phyloP scores from a whole-genome alignment of 73 alveolate species.

The Tetrahymena borealis region DNA sequence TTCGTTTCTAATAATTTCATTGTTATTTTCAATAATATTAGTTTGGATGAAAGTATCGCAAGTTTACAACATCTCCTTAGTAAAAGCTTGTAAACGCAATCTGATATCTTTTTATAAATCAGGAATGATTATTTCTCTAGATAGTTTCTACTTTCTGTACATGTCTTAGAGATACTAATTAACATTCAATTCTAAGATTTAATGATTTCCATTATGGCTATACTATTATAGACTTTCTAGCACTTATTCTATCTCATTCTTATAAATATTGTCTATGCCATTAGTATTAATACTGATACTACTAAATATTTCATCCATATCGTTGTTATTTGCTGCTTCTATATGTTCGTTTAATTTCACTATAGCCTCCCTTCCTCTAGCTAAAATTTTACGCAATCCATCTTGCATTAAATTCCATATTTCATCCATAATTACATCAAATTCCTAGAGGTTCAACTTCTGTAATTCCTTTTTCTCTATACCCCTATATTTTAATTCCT shows the following conservation, averaged over 20 bases:
- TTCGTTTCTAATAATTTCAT: neutral
- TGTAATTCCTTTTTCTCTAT: neutral
- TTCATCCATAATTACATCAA: neutral
- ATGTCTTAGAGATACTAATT: neutral
- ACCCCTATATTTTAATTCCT: neutral
- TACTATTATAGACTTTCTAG: neutral
- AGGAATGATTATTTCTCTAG: neutral
- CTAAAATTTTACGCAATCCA: neutral
- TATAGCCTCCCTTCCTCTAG: neutral
- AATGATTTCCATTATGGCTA: neutral
- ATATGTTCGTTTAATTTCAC: neutral
- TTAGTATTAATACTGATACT: neutral
- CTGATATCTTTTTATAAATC: neutral
- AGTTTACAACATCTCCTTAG: neutral
- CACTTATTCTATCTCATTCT: neutral
- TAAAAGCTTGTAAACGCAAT: neutral
- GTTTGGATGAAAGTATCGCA: neutral
- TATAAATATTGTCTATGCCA: neutral
- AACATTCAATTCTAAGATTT: neutral
- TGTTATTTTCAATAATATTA: neutral
- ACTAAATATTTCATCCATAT: neutral
- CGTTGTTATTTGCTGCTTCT: neutral
- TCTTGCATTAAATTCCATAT: neutral
- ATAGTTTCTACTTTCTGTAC: neutral
- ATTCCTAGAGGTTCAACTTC: neutral